A percentile compares a stretch with the other conserved stretches of the same genome.
These are phyloP conservation scores for Erysimum cheiri DNA, from an alignment of 441 rosid species.

Conservation along the genomic window DNA sequence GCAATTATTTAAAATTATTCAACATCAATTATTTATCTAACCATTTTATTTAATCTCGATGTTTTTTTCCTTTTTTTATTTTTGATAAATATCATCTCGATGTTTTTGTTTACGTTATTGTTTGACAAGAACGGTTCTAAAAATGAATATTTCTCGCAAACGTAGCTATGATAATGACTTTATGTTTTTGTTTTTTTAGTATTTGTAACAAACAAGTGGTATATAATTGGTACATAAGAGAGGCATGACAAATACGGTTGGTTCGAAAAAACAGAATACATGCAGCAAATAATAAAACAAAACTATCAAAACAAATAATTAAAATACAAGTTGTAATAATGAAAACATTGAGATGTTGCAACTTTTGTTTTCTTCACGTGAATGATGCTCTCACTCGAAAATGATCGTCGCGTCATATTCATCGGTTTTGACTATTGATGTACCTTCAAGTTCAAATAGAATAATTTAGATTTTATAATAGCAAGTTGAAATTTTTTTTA, in stretches of 20 bases:
- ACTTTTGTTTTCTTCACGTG: slow-evolving; percentile 1
- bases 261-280: neutral
- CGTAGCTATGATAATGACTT: slow-evolving; percentile 8
- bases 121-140: slow-evolving; percentile 20
- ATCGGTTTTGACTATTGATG: neutral
- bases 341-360: neutral
- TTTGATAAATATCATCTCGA: neutral
- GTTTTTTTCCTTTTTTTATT: neutral
- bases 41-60: neutral
- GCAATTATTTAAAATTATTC: neutral
- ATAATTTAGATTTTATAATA: slow-evolving; percentile 4
- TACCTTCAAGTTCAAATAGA: neutral
- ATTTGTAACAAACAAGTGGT: slow-evolving; percentile 18
- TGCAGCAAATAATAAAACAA: neutral
- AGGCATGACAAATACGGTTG: slow-evolving; percentile 20
- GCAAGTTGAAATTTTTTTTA: slow-evolving; percentile 27
- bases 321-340: slow-evolving; percentile 18
- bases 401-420: slow-evolving; percentile 18
- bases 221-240: neutral
- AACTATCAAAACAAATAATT: neutral
- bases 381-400: slow-evolving; percentile 27
- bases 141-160: slow-evolving; percentile 13
- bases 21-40: neutral
- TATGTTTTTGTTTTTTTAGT: slow-evolving; percentile 12
- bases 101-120: slow-evolving; percentile 2